Conservation (phyloP, 2,329 filamentous ascomycete genomes). For the Aspergillus sp. region DNA sequence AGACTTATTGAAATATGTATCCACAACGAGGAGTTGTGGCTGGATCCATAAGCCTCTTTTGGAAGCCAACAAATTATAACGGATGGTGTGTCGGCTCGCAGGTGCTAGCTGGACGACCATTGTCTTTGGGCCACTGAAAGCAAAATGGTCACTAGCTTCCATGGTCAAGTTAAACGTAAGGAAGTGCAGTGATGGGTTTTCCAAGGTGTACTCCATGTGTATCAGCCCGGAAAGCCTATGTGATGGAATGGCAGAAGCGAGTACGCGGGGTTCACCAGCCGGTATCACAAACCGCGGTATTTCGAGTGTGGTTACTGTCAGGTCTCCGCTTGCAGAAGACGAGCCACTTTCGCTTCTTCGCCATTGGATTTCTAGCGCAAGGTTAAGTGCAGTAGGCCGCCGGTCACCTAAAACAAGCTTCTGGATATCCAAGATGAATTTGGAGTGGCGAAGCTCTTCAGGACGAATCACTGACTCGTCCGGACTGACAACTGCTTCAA, state of each 20-base stretch:
- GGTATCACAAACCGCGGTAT: conserved; percentile 80
- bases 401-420: conserved; percentile 82
- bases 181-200: conserved; percentile 93
- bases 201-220: conserved; percentile 68
- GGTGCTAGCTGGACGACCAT: conserved; percentile 79
- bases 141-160: conserved; percentile 90
- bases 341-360: conserved; percentile 50
- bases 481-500: conserved; percentile 32
- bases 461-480: conserved; percentile 53
- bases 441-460: conserved; percentile 68
- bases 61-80: conserved; percentile 72
- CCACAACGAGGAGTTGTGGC: conserved; percentile 74
- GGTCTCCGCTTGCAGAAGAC: conserved; percentile 24
- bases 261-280: conserved; percentile 80
- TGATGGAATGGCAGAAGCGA: conserved; percentile 52
- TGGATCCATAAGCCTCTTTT: conserved; percentile 65
- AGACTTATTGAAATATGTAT: conserved; percentile 91
- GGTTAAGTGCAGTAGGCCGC: conserved; percentile 69
- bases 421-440: conserved; percentile 72
- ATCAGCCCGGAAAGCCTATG: conserved; percentile 34
- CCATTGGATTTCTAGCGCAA: conserved; percentile 77
- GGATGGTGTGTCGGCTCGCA: conserved; percentile 70
- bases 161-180: conserved; percentile 88
- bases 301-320: conserved; percentile 68
- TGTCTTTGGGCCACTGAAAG: conserved; percentile 85